Conservation (phyloP, 306 rosid species). For the Pachyrhizus erosus region DNA sequence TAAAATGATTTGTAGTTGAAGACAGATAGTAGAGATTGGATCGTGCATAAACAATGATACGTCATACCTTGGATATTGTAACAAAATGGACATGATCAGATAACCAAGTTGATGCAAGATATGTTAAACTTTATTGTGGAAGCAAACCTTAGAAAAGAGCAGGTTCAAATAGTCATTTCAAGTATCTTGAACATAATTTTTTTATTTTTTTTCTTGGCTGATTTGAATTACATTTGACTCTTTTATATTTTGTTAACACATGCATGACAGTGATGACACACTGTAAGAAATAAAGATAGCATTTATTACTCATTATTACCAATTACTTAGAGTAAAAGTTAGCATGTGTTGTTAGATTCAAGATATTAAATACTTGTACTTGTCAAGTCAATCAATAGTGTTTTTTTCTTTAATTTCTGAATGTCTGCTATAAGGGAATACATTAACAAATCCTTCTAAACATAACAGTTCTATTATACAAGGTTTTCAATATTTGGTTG, state of each 20-base stretch:
- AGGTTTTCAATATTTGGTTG: neutral
- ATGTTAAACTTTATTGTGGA: neutral
- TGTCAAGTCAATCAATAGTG: neutral
- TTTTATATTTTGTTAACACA: neutral
- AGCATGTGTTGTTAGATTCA: neutral
- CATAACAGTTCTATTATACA: neutral
- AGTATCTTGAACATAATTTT: neutral
- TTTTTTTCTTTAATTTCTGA: neutral
- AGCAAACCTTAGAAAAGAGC: neutral
- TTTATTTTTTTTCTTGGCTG: neutral
- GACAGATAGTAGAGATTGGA: neutral
- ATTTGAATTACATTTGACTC: neutral
- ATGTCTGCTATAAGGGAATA: neutral
- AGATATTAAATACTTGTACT: neutral
- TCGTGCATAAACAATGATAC: neutral
- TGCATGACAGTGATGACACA: neutral
- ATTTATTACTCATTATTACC: neutral
- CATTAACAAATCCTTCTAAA: neutral
- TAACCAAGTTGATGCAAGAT: neutral
- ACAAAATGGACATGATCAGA: neutral
- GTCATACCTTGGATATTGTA: neutral
- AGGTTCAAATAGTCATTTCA: neutral
- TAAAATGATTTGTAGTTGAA: slow-evolving; percentile 1
- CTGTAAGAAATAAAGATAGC: neutral
- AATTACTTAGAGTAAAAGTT: neutral